phyloP scores from a whole-genome alignment of 176 grass and related monocot genomes.

The Musa itinerans region DNA sequence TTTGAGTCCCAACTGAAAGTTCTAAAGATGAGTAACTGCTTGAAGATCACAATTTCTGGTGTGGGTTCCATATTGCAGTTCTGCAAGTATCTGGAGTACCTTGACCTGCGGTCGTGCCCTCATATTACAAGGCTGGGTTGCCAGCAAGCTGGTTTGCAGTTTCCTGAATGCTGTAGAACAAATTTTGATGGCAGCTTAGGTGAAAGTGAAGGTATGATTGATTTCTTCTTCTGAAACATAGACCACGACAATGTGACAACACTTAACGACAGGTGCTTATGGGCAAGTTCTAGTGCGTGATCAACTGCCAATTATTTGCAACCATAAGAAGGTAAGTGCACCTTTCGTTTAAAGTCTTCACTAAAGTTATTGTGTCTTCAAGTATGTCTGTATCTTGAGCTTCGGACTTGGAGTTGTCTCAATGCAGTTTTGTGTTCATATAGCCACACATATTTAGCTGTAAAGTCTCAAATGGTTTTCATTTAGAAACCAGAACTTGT shows the following conservation, averaged over 20 bases:
- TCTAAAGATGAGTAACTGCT: constrained; percentile 49
- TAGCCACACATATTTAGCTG: not conserved
- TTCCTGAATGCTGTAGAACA: constrained; percentile 53
- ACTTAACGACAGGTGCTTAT: not conserved
- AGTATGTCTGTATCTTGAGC: not conserved
- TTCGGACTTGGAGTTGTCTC: not conserved
- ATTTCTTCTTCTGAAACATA: constrained; percentile 33
- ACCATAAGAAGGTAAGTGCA: not conserved
- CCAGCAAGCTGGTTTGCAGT: constrained; percentile 59
- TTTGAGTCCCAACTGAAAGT: constrained; percentile 42
- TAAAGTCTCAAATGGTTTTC: not conserved
- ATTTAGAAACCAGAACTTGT: not conserved
- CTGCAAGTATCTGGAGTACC: constrained; percentile 52
- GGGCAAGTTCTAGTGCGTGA: not conserved
- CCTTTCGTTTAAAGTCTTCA: not conserved
- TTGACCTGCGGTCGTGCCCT: constrained; percentile 66
- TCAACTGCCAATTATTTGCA: not conserved
- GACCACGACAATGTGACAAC: too few species aligned
- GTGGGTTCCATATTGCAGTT: constrained; percentile 26
- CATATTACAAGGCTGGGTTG: constrained; percentile 42
- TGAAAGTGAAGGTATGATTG: constrained; percentile 32
- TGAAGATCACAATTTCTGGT: constrained; percentile 31
- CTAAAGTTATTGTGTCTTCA: not conserved
- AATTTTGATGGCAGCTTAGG: constrained; percentile 59
- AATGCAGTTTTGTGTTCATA: not conserved